Percentiles rank a stretch among this genome's conserved stretches.
These are phyloP conservation scores for Periconia digitata DNA, from an alignment of 2,329 filamentous ascomycete species.

Conservation along the genomic window DNA sequence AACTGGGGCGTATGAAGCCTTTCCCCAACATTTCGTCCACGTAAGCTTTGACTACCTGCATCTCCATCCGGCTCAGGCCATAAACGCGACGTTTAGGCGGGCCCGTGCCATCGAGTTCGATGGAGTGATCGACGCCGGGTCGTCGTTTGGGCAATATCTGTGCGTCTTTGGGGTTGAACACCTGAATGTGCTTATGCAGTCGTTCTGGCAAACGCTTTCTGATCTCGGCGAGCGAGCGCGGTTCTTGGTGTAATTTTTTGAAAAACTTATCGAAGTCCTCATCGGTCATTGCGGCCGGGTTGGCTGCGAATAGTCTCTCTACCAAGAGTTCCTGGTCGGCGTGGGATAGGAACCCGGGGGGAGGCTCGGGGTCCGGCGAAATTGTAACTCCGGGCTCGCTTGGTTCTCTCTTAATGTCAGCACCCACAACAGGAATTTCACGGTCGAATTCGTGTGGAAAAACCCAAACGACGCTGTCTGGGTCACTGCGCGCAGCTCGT, in stretches of 20 bases:
- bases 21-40: not conserved
- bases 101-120: not conserved
- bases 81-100: not conserved
- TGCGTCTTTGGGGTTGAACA: not conserved
- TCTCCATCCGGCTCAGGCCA: not conserved
- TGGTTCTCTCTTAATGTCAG: too few relatives aligned
- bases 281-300: not conserved
- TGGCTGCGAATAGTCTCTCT: not conserved
- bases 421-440: too few relatives aligned
- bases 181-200: too few relatives aligned
- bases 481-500: too few relatives aligned
- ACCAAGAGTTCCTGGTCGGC: not conserved
- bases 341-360: too few relatives aligned
- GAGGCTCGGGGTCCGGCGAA: too few relatives aligned
- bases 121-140: not conserved
- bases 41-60: not conserved
- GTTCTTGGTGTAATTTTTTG: not conserved
- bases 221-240: too few relatives aligned
- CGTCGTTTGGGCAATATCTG: not conserved
- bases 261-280: not conserved
- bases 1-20: conserved; percentile 6
- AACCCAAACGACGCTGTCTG: too few relatives aligned
- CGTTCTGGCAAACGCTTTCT: too few relatives aligned
- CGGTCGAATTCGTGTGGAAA: too few relatives aligned
- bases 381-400: too few relatives aligned